A percentile compares a stretch with the other conserved stretches of the same genome.
These are phyloP conservation scores for Vaccinium corymbosum DNA, from an alignment of 148 eudicot genomes.

Conservation along the genomic window DNA sequence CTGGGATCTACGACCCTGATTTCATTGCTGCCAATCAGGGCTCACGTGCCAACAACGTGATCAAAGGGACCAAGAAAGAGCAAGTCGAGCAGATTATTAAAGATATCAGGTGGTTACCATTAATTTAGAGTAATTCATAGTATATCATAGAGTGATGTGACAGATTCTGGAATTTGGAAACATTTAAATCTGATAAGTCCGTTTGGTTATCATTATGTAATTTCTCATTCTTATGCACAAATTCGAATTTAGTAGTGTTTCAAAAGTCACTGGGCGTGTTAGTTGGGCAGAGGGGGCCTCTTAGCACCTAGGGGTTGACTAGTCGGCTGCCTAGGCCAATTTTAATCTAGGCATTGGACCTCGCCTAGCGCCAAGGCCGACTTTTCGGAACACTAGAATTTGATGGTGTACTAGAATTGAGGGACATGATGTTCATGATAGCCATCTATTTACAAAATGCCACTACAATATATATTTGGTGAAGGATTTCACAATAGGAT, in stretches of 20 bases:
- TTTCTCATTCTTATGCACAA: not conserved
- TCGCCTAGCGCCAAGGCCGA: too few species aligned
- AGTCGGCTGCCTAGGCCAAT: too few species aligned
- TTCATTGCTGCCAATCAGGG: constrained; percentile 96
- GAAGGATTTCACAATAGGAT: not conserved
- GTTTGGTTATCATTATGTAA: not conserved
- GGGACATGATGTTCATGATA: not conserved
- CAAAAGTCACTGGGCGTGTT: too few species aligned
- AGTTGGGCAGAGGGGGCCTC: too few species aligned
- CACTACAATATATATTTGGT: not conserved
- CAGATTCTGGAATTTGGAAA: not conserved
- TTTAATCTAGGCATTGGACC: too few species aligned
- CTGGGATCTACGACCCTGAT: constrained; percentile 91
- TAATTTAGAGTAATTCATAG: not conserved
- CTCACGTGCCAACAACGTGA: constrained; percentile 79
- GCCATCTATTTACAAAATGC: not conserved
- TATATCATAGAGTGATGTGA: not conserved
- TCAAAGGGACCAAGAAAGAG: constrained; percentile 87
- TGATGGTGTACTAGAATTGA: not conserved
- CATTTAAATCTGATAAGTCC: not conserved
- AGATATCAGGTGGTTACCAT: constrained; percentile 63
- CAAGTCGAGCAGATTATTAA: constrained; percentile 78
- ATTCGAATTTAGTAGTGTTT: too few species aligned
- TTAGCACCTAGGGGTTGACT: too few species aligned
- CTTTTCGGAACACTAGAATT: not conserved